A percentile compares a stretch with the other conserved stretches of the same genome.
These are phyloP conservation scores for Cyclotella baltica DNA, from an alignment of 108 stramenopile species.

Conservation along the genomic window DNA sequence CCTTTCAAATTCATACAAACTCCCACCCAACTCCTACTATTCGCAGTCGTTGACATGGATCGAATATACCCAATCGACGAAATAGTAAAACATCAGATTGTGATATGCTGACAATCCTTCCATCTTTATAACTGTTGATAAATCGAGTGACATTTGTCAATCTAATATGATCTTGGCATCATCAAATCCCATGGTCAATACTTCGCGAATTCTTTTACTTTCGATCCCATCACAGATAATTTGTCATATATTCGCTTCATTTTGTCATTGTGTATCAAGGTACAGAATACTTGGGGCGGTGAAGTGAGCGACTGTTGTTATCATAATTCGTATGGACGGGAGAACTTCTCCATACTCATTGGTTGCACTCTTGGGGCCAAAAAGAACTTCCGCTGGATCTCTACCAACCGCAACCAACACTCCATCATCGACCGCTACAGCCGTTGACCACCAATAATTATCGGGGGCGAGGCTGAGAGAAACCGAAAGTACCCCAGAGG, in stretches of 20 bases:
- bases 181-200: slow-evolving; percentile 72
- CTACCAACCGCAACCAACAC: no score
- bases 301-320: slow-evolving; percentile 62
- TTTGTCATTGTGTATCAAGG: slow-evolving; percentile 18
- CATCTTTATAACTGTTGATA: background rate
- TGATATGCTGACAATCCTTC: background rate
- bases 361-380: no score
- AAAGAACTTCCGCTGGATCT: no score
- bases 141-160: slow-evolving; percentile 78
- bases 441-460: no score
- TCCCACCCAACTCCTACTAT: slow-evolving; percentile 82
- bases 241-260: slow-evolving; percentile 46
- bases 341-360: no score
- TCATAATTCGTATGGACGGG: slow-evolving; percentile 70
- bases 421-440: no score
- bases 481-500: no score
- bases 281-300: slow-evolving; percentile 74
- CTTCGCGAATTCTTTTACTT: slow-evolving; percentile 62
- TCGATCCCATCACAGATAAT: slow-evolving; percentile 20
- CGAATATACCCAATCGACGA: slow-evolving; percentile 87
- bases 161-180: slow-evolving; percentile 80
- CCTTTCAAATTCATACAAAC: slow-evolving; percentile 86
- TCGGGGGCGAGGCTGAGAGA: no score
- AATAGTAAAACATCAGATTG: slow-evolving; percentile 71
- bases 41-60: slow-evolving; percentile 74